These are phyloP conservation scores for Psilocybe tampanensis DNA, from an alignment of 768 basidiomycete genomes.

Conservation along the genomic window DNA sequence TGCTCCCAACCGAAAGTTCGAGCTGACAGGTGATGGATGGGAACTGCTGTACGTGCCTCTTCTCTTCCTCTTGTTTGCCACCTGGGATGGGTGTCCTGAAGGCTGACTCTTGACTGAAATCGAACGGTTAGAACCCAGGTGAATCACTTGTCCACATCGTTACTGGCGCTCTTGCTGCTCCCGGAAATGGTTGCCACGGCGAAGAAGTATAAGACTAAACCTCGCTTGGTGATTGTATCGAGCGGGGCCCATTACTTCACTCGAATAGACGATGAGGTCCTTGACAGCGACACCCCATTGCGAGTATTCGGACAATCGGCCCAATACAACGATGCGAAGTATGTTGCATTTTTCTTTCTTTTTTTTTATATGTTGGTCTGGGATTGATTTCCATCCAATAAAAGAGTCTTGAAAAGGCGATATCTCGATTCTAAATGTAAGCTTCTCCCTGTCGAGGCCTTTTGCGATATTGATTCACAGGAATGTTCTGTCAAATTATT, in stretches of 20 bases:
- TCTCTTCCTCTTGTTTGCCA: too few species aligned
- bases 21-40: constrained; percentile 38
- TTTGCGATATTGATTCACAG: not conserved
- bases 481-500: not conserved
- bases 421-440: not conserved
- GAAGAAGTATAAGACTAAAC: constrained; percentile 25
- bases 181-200: constrained; percentile 44
- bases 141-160: constrained; percentile 43
- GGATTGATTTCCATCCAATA: too few species aligned
- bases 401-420: not conserved
- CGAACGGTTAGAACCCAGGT: constrained; percentile 50
- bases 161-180: constrained; percentile 43
- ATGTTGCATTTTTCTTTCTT: not conserved
- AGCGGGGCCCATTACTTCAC: constrained; percentile 43
- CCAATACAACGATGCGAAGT: not conserved
- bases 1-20: not conserved
- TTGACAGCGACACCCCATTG: constrained; percentile 14
- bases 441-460: not conserved
- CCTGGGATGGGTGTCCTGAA: too few species aligned
- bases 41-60: constrained; percentile 35
- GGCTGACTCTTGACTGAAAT: too few species aligned
- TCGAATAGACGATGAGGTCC: constrained; percentile 23
- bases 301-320: not conserved
- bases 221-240: constrained; percentile 43
- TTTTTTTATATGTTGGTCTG: not conserved